These are phyloP conservation scores for Pueraria montana DNA, from an alignment of 306 rosid genomes.

Conservation along the genomic window DNA sequence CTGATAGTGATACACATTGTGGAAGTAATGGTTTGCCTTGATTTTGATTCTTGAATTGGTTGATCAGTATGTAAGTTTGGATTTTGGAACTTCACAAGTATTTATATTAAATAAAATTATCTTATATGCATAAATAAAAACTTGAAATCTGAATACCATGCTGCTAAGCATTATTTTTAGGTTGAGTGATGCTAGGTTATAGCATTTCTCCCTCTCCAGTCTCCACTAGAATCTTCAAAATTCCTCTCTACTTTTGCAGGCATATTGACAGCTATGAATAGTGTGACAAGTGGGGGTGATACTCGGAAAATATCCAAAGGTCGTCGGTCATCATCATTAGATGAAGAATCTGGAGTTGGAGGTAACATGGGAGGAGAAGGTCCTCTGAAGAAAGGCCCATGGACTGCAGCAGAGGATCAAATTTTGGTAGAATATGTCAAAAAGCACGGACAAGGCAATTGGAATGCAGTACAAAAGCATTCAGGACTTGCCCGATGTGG, in stretches of 20 bases:
- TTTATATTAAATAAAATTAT: background rate
- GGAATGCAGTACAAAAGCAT: constrained; percentile 83
- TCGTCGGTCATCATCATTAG: constrained; percentile 47
- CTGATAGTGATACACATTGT: background rate
- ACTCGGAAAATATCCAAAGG: constrained; percentile 48
- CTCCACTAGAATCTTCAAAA: background rate
- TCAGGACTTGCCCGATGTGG: constrained; percentile 88
- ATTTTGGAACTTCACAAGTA: background rate
- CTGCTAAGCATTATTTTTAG: background rate
- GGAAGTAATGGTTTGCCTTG: background rate
- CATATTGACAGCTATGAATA: constrained; percentile 57
- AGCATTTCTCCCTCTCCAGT: constrained; percentile 3
- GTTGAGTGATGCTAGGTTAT: too few relatives aligned
- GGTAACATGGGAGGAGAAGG: constrained; percentile 30
- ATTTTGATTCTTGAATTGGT: constrained; percentile 26
- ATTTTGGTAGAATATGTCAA: constrained; percentile 78
- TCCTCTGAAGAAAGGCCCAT: constrained; percentile 84
- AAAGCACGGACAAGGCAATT: constrained; percentile 84
- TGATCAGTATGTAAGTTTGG: constrained; percentile 8
- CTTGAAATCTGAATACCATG: background rate
- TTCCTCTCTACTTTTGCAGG: constrained; percentile 28
- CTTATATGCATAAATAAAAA: background rate
- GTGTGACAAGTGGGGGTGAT: constrained; percentile 53
- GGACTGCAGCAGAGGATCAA: constrained; percentile 87
- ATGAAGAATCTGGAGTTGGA: constrained; percentile 54